Evolutionary conservation across 305 asterid species (phyloP).

Genomic region (Solanum hybrid): DNA sequence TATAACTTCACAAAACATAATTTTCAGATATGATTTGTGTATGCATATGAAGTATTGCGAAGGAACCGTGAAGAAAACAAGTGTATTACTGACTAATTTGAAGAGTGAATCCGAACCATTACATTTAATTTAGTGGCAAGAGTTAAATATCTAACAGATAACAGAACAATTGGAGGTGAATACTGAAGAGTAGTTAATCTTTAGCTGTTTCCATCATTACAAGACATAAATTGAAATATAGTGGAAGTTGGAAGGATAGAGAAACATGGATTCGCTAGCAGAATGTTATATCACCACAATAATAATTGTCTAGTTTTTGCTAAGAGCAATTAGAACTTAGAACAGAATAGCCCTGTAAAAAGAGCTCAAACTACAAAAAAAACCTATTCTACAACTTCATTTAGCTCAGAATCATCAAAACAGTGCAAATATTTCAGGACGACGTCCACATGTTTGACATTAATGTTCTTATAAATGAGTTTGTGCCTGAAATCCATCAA

Average conservation of each 20-base stretch:
- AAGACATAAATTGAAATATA: background rate
- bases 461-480: background rate
- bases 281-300: background rate
- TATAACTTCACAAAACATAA: background rate
- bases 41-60: background rate
- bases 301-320: background rate
- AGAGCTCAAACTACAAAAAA: background rate
- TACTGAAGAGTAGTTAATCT: background rate
- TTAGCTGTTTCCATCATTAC: background rate
- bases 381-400: background rate
- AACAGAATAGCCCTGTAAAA: background rate
- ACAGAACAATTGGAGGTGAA: background rate
- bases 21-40: background rate
- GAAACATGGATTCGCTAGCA: background rate
- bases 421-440: background rate
- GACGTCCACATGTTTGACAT: background rate
- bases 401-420: background rate
- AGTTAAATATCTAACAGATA: background rate
- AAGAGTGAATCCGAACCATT: background rate
- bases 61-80: background rate
- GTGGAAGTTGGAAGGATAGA: background rate
- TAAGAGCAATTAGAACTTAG: background rate
- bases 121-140: background rate
- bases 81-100: background rate
- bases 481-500: slow-evolving; percentile 1